Base-by-base conservation (phyloP, 2,329 filamentous ascomycete genomes). In the Mycosphaerella arachidis region DNA sequence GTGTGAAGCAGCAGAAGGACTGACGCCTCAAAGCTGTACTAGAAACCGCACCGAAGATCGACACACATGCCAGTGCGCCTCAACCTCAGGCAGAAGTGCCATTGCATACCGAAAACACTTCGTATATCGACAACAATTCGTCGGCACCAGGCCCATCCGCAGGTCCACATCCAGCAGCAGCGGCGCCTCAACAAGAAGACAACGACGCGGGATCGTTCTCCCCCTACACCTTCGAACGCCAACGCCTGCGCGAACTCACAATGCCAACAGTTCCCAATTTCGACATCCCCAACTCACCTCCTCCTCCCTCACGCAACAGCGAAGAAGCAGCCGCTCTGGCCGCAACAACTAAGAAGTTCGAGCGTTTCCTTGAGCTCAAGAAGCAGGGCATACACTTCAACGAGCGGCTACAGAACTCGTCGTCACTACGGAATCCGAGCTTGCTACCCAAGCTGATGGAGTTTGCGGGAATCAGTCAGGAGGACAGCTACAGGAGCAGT, bases 311-410 rank as follows among this genome's bases (percentile, higher is more conserved):
- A 66, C 75, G 46, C 16, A 70, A 67, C 57, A 67, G 63, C 55
- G 69, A 70, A 63, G 64, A 65, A 55, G 67, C 67, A 20, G 68
- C 70, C 9, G 55, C 58, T 13, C 67, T 73, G 2, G 73, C 74
- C 46, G 68, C 66, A 43, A 70, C 86, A 12, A 86, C 82, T 54
- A 81, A 83, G 66, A 92, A 91, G 68, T 88, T 93, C 67, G 82
- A 85, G 63, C 84, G 86, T 60, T 93, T 94, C 66, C 82, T 93
- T 0, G 80, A 84, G 50, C 81, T 93, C n/a, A 94, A 94, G 76
- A 86, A 84, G 69, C 84, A 87, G 63, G 87, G 87, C 4, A 80
- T 86, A 16, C 90, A 94, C 74, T 93, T 93, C 79, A 92, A 94
- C 72, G 80, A 85, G 67, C 86, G 88, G 62, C 78, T 94, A 8